These are phyloP conservation scores for Neurospora cerealis DNA, from an alignment of 495 filamentous ascomycete genomes.

Conservation along the genomic window DNA sequence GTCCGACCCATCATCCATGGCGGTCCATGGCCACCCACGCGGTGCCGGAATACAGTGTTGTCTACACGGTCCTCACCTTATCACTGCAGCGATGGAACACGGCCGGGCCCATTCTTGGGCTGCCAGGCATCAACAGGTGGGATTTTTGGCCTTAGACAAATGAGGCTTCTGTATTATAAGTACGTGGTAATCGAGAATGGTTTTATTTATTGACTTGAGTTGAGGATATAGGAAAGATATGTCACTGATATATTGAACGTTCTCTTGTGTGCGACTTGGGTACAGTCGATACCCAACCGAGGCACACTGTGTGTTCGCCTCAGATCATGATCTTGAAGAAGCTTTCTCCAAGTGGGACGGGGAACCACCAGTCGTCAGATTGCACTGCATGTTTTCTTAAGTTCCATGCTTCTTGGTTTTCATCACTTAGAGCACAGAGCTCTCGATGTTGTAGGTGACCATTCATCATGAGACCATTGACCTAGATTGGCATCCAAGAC, in stretches of 20 bases:
- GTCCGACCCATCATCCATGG: neutral
- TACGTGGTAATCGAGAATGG: no score
- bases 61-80: neutral
- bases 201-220: neutral
- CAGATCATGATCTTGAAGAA: neutral
- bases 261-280: neutral
- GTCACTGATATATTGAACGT: neutral
- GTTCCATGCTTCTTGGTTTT: neutral
- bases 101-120: neutral
- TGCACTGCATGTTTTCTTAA: neutral
- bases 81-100: neutral
- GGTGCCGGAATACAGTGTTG: neutral
- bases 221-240: neutral
- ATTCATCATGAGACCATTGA: neutral
- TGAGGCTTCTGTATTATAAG: neutral
- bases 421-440: neutral
- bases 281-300: neutral
- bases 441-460: neutral
- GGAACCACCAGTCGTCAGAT: neutral
- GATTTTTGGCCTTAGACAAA: neutral
- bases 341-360: neutral
- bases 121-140: neutral
- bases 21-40: neutral
- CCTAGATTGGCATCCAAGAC: neutral
- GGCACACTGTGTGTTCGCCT: neutral